These are phyloP conservation scores for Neopestalotiopsis sp. DNA, from an alignment of 2,329 filamentous ascomycete genomes.

Conservation along the genomic window DNA sequence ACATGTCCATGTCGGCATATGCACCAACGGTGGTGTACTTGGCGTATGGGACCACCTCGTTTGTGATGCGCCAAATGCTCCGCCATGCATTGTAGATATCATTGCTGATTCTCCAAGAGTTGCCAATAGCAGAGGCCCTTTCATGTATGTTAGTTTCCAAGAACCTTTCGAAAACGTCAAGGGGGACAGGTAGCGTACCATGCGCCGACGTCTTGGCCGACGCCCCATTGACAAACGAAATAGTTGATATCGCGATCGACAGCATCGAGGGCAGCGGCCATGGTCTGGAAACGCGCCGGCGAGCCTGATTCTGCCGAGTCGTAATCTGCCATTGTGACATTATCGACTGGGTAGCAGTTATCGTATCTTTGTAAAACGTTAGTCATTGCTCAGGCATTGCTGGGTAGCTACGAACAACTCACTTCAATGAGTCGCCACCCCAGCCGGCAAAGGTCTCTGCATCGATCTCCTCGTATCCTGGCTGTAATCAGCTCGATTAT, in stretches of 20 bases:
- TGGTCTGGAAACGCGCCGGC: conserved; percentile 48
- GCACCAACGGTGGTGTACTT: conserved; percentile 49
- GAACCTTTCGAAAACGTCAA: too few relatives aligned
- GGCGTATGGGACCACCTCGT: conserved; percentile 54
- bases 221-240: conserved; percentile 59
- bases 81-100: conserved; percentile 58
- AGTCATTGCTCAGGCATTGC: background rate
- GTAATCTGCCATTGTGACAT: conserved; percentile 46
- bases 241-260: conserved; percentile 50
- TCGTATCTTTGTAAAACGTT: conserved; percentile 43
- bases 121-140: conserved; percentile 48
- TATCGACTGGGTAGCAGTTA: conserved; percentile 52
- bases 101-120: conserved; percentile 57
- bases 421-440: conserved; percentile 58
- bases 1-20: conserved; percentile 59
- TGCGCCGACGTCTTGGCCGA: conserved; percentile 50
- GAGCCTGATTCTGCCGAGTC: conserved; percentile 43
- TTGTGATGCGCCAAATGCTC: conserved; percentile 55
- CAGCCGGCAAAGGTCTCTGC: conserved; percentile 46
- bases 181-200: conserved; percentile 37
- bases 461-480: conserved; percentile 48
- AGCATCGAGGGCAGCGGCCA: conserved; percentile 46
- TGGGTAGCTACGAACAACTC: conserved; percentile 23
- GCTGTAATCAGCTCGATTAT: background rate
- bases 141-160: background rate